Evolutionary conservation across 495 filamentous ascomycete genomes (phyloP), one percentile per base, ranked within the genome.

Genomic region (Friedmanniomyces endolithicus): DNA sequence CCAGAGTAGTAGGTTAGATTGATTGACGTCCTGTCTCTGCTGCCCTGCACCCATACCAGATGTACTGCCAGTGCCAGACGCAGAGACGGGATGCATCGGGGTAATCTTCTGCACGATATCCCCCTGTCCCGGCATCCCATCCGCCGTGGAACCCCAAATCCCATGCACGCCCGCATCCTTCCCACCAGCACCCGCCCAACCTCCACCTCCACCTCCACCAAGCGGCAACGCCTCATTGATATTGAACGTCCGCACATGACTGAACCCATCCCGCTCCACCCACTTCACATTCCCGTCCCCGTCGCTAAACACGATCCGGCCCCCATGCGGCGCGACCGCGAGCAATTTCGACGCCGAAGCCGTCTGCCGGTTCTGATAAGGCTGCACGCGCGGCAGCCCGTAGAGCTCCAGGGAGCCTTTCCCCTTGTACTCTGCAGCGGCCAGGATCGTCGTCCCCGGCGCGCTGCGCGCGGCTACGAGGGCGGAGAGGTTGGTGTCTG

Each of bases 381-480:
- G 39, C 16, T 65, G 57, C 11, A 60, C 60, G 0, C 53, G 44
- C 67, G 70, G 56, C 11, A 92, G 68, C 47, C 79, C 79, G 67
- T 95, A 95, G n/a, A 94, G 70, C 64, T 97, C 90, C 11, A 97
- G 73, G 0, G 86, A 89, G 6, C 90, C 90, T 63, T 90, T 85
- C 19, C 87, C 88, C 55, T 94, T 94, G 70, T 97, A 97, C 65
- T 94, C 88, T n/a, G 89, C 90, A 54, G 85, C 86, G 17, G 89
- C 88, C 33, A 90, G 79, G 39, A 97, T 70, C 6, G 79, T 85
- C 50, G 80, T 73, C 1, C 77, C 75, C 9, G 70, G 71, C 7
- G 61, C 56, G 33, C 41, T 68, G 59, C 82, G 82, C 37, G 74
- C 72, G 45, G 70, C 71, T 14, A 63, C 65, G 1, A 82, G 66